Evolutionary conservation across 441 rosid species (phyloP), one percentile per base, ranked within the genome.

Genomic region (Dalechampia spathulata): DNA sequence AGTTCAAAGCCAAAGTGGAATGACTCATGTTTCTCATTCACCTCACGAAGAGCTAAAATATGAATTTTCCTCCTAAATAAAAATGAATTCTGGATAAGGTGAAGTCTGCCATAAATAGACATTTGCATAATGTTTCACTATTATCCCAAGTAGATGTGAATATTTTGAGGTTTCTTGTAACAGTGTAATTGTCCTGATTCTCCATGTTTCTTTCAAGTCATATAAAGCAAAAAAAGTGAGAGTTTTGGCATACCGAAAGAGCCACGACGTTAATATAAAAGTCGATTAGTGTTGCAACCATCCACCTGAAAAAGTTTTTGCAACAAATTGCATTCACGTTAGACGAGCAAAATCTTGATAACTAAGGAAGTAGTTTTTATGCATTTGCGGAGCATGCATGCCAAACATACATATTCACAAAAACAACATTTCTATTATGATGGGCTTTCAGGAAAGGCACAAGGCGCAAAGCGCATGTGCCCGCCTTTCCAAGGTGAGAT

Each of bases 181-280:
- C 15, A 20, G 25, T 17, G 11, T 28, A 9, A 27, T 11, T 19
- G 17, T 12, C 9, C 11, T 20, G 14, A 17, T 7, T 51, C 21
- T 23, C 15, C 11, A 10, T 51, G 55, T 11, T 14, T 32, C 9
- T 13, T 26, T 5, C 5, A 4, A 9, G 27, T 51, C 2, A 51
- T 14, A 46, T 30, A 8, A 58, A 55, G 13, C 19, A 37, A 13
- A 15, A 11, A 39, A 61, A 30, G n/a, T n/a, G n/a, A 44, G 20
- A 32, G 21, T 57, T 47, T 30, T 55, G 46, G 74, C 93, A 54
- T 76, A 90, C 98, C 69, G 85, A 79, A 27, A 87, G 73, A 43
- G 78, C 82, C 38, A 69, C 60, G 0, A 83, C 82, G 47, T 80
- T 72, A 60, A 83, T 73, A 54, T 87, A 87, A 83, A 91, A 91